phyloP scores from a whole-genome alignment of 164 flowering plant genomes.

The Tetracentron sinense region DNA sequence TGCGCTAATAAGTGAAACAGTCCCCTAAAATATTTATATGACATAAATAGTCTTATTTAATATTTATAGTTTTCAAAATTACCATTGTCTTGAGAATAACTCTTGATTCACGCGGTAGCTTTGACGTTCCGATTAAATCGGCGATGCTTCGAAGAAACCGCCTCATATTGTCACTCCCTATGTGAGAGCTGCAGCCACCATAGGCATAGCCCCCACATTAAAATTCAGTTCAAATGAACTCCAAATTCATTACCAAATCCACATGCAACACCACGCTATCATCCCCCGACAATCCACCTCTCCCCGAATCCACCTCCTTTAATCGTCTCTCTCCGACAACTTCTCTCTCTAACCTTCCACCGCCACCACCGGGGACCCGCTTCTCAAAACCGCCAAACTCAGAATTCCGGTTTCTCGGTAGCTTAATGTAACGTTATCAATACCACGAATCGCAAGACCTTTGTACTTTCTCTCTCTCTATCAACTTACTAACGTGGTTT shows the following conservation, averaged over 20 bases:
- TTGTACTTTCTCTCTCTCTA: slow-evolving; percentile 2
- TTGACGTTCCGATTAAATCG: slow-evolving; percentile 25
- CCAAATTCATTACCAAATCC: slow-evolving; percentile 17
- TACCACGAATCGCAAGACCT: neutral
- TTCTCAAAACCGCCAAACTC: neutral
- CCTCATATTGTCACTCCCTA: neutral
- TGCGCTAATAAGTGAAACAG: too few species aligned
- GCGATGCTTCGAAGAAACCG: slow-evolving; percentile 32
- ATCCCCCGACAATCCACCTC: too few species aligned
- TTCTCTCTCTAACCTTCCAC: slow-evolving; percentile 6
- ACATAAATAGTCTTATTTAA: too few species aligned
- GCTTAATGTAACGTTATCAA: neutral
- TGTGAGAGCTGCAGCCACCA: too few species aligned
- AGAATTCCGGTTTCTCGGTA: neutral
- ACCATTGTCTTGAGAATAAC: too few species aligned
- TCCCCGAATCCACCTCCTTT: slow-evolving; percentile 11
- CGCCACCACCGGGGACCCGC: neutral
- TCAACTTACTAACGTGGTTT: neutral
- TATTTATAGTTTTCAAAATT: too few species aligned
- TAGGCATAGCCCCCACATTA: neutral
- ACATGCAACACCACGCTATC: neutral
- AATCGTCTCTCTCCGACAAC: neutral
- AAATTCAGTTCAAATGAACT: slow-evolving; percentile 33
- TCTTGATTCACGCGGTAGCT: neutral
- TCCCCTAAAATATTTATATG: too few species aligned